Percentiles rank a stretch among this genome's conserved stretches.
phyloP scores from a whole-genome alignment of 2,329 filamentous ascomycete species.

The Sporothrix euskadiensis region DNA sequence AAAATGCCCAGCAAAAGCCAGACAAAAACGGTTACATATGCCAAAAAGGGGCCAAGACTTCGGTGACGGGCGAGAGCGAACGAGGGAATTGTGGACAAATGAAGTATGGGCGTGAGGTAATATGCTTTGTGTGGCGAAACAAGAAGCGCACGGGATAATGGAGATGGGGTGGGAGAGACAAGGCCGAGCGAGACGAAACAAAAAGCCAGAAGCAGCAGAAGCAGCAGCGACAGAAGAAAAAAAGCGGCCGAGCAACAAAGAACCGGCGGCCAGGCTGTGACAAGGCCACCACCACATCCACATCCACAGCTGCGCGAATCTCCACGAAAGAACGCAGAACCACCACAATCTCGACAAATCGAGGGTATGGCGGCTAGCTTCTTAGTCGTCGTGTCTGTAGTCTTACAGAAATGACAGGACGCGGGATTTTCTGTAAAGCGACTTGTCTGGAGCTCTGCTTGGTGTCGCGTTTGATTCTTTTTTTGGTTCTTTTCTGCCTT shows the following conservation, averaged over 20 bases:
- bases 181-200: background rate
- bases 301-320: background rate
- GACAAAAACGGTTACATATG: background rate
- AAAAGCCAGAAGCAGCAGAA: background rate
- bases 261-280: background rate
- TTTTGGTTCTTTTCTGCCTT: background rate
- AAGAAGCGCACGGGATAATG: conserved; percentile 1
- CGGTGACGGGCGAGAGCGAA: background rate
- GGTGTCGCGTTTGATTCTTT: conserved; percentile 4
- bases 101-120: conserved; percentile 10
- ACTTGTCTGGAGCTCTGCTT: background rate
- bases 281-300: background rate
- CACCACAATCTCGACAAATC: conserved; percentile 2
- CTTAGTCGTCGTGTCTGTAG: conserved; percentile 20
- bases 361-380: conserved; percentile 26
- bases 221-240: background rate
- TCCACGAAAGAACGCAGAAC: background rate
- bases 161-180: conserved; percentile 5
- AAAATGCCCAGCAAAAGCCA: background rate
- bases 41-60: conserved; percentile 13
- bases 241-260: background rate
- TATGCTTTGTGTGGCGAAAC: conserved; percentile 20
- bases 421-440: conserved; percentile 26
- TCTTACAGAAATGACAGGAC: background rate
- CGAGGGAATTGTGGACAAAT: conserved; percentile 26